Conservation (phyloP, 2,329 filamentous ascomycete genomes). For the Mycocentrospora acerina region DNA sequence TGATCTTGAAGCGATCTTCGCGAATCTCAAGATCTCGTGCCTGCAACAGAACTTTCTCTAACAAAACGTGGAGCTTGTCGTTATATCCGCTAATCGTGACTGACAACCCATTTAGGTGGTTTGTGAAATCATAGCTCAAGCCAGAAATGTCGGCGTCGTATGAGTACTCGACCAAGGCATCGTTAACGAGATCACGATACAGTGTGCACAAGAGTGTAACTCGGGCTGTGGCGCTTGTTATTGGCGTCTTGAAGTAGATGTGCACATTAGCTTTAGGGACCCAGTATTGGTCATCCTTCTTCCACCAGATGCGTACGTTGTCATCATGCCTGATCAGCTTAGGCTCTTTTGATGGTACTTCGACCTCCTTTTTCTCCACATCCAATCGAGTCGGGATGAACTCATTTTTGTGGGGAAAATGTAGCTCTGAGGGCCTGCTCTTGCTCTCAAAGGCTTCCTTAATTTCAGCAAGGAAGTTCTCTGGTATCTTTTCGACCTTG, state of each 20-base stretch:
- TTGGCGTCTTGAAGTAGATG: constrained; percentile 75
- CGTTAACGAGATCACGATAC: constrained; percentile 82
- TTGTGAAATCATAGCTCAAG: constrained; percentile 75
- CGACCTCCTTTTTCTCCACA: constrained; percentile 91
- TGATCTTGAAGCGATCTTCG: constrained; percentile 85
- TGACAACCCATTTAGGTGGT: constrained; percentile 72
- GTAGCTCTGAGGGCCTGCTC: constrained; percentile 68
- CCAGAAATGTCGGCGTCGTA: constrained; percentile 96
- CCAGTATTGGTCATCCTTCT: constrained; percentile 98
- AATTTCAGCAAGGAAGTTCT: constrained; percentile 72
- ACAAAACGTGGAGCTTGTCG: constrained; percentile 86
- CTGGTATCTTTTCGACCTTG: constrained; percentile 75
- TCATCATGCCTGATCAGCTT: constrained; percentile 84
- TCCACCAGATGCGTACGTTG: constrained; percentile 84
- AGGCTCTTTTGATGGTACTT: constrained; percentile 70
- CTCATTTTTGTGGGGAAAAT: constrained; percentile 89
- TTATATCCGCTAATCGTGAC: constrained; percentile 89
- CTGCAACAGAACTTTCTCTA: constrained; percentile 83
- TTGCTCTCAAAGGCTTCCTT: constrained; percentile 62
- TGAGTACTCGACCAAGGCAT: constrained; percentile 87
- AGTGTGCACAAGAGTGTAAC: constrained; percentile 76
- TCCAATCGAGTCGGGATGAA: constrained; percentile 93
- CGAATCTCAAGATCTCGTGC: constrained; percentile 83
- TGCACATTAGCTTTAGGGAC: constrained; percentile 90
- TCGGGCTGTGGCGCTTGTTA: constrained; percentile 76